These are phyloP conservation scores for Tothia fuscella DNA, from an alignment of 2,329 filamentous ascomycete genomes.

Conservation along the genomic window DNA sequence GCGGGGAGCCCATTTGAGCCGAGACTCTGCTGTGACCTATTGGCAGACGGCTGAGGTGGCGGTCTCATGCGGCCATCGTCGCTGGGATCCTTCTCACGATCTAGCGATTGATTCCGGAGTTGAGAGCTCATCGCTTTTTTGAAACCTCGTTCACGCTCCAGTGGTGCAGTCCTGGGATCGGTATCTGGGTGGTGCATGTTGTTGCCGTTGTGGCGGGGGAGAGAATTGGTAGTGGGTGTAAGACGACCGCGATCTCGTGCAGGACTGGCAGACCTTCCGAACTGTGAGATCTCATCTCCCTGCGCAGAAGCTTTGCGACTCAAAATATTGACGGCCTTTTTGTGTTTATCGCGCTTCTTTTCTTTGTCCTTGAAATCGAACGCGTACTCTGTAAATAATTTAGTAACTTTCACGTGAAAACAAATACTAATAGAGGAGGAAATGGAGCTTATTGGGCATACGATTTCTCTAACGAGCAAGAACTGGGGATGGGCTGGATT, in stretches of 20 bases:
- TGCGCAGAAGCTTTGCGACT: slow-evolving; percentile 5
- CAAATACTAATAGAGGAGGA: no score
- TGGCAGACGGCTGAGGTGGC: neutral
- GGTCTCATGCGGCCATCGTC: neutral
- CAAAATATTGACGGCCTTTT: slow-evolving; percentile 7
- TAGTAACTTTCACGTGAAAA: no score
- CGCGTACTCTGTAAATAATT: no score
- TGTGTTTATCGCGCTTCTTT: slow-evolving; percentile 1
- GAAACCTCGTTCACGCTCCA: slow-evolving; percentile 55
- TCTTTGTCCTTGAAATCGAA: no score
- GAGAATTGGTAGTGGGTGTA: no score
- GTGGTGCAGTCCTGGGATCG: slow-evolving; percentile 51
- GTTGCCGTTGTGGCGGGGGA: no score
- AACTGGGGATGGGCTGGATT: no score
- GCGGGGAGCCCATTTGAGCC: neutral
- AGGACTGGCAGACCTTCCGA: no score
- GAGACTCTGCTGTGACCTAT: neutral
- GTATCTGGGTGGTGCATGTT: slow-evolving; percentile 17
- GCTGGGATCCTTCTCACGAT: slow-evolving; percentile 37
- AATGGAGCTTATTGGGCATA: no score
- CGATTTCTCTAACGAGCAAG: no score
- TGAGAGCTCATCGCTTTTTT: slow-evolving; percentile 55
- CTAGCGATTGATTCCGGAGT: slow-evolving; percentile 59
- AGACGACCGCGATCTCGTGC: no score
- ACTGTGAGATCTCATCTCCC: neutral